phyloP scores from a whole-genome alignment of 768 basidiomycete genomes.

The Suillus spraguei region DNA sequence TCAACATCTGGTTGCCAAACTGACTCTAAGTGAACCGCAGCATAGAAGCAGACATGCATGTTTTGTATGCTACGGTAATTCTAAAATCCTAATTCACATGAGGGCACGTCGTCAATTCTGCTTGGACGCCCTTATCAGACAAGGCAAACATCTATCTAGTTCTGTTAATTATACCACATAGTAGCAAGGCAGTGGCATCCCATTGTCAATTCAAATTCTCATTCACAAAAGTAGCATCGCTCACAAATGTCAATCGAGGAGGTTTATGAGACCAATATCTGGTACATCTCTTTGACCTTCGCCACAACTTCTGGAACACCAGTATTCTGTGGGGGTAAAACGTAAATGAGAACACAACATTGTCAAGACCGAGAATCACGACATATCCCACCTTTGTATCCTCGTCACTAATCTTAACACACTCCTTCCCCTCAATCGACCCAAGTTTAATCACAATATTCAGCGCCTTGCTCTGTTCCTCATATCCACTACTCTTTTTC shows the following conservation, averaged over 20 bases:
- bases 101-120: no score
- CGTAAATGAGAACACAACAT: not conserved
- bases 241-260: not conserved
- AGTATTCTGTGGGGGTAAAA: slow-evolving; percentile 58
- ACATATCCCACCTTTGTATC: slow-evolving; percentile 63
- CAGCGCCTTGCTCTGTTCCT: slow-evolving; percentile 73
- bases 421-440: slow-evolving; percentile 69
- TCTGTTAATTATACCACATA: not conserved
- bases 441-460: slow-evolving; percentile 96
- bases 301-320: slow-evolving; percentile 55
- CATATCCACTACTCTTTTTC: slow-evolving; percentile 44
- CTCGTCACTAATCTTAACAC: slow-evolving; percentile 61
- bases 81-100: no score
- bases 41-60: no score
- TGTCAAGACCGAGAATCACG: not conserved
- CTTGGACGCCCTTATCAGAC: no score
- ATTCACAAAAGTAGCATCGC: slow-evolving; percentile 47
- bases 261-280: not conserved
- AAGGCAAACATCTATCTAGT: no score
- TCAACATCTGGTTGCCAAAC: no score
- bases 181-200: not conserved
- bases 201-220: slow-evolving; percentile 17
- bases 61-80: no score
- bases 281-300: not conserved
- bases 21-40: no score